Percentiles rank a stretch among this genome's conserved stretches.
These are phyloP conservation scores for Tolypocladium endophyticum DNA, from an alignment of 2,329 filamentous ascomycete genomes.

Conservation along the genomic window DNA sequence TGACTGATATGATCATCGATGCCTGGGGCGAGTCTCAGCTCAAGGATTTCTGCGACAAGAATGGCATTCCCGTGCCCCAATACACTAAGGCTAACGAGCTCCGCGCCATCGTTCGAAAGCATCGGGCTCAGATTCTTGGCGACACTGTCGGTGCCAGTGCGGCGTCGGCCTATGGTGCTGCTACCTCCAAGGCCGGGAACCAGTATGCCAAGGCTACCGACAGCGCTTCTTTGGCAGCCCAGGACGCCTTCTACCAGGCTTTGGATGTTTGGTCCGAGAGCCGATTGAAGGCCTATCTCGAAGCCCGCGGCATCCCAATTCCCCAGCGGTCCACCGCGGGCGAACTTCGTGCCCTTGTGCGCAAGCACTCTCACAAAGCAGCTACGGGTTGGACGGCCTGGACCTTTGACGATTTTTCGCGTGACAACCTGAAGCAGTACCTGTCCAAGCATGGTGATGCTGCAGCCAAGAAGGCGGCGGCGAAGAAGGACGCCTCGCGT, in stretches of 20 bases:
- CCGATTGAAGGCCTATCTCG: slow-evolving; percentile 67
- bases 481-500: slow-evolving; percentile 55
- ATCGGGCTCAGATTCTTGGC: slow-evolving; percentile 61
- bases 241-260: slow-evolving; percentile 57
- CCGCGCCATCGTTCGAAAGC: slow-evolving; percentile 78
- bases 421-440: slow-evolving; percentile 56
- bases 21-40: slow-evolving; percentile 82
- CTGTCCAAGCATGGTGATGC: slow-evolving; percentile 40
- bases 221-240: slow-evolving; percentile 47
- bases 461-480: slow-evolving; percentile 46
- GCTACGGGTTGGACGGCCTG: slow-evolving; percentile 58
- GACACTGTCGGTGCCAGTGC: slow-evolving; percentile 51
- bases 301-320: slow-evolving; percentile 65
- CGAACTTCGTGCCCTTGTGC: slow-evolving; percentile 64
- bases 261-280: slow-evolving; percentile 61
- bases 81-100: slow-evolving; percentile 87
- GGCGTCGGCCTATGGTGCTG: slow-evolving; percentile 55
- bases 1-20: slow-evolving; percentile 78
- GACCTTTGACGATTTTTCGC: slow-evolving; percentile 70
- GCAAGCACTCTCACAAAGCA: slow-evolving; percentile 61
- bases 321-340: slow-evolving; percentile 62
- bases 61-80: slow-evolving; percentile 76
- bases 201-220: slow-evolving; percentile 68
- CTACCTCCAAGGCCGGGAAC: slow-evolving; percentile 66
- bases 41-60: slow-evolving; percentile 89